Percentiles rank a stretch among this genome's conserved stretches.
Evolutionary conservation across 805 yeast species (phyloP).

Genomic region (Myxozyma neglecta): DNA sequence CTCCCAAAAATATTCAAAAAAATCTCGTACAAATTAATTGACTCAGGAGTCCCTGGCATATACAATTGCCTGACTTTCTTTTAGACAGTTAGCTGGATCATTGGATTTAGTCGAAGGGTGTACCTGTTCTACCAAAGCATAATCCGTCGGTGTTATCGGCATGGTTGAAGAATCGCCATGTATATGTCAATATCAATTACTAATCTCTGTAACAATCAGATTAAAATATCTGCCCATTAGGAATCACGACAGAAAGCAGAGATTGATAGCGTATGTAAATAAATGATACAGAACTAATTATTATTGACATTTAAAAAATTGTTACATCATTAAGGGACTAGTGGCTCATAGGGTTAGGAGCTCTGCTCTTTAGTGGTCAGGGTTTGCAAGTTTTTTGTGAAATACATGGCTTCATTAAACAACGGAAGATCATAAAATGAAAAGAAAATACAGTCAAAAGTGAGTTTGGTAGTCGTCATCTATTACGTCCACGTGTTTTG

Average conservation of each 20-base stretch:
- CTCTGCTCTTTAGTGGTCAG: too few relatives aligned
- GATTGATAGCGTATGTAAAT: not conserved
- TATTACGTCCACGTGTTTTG: too few relatives aligned
- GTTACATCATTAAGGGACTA: too few relatives aligned
- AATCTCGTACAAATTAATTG: constrained; percentile 53
- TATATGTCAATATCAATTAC: too few relatives aligned
- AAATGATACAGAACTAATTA: not conserved
- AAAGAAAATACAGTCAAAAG: too few relatives aligned
- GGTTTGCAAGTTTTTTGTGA: too few relatives aligned
- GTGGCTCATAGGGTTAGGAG: constrained; percentile 2
- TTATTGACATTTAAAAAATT: too few relatives aligned
- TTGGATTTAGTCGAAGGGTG: not conserved
- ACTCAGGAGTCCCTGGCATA: constrained; percentile 59
- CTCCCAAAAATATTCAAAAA: not conserved
- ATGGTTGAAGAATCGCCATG: not conserved
- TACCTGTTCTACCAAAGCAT: constrained; percentile 5
- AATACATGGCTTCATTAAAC: too few relatives aligned
- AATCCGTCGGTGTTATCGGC: constrained; percentile 4
- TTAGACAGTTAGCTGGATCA: constrained; percentile 1
- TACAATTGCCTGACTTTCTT: constrained; percentile 42
- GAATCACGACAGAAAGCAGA: not conserved
- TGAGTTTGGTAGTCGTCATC: too few relatives aligned
- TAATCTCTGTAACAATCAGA: too few relatives aligned
- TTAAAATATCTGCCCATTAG: too few relatives aligned
- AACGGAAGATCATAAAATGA: too few relatives aligned